These are phyloP conservation scores for Pleurotus pulmonarius DNA, from an alignment of 768 basidiomycete species.

Conservation along the genomic window DNA sequence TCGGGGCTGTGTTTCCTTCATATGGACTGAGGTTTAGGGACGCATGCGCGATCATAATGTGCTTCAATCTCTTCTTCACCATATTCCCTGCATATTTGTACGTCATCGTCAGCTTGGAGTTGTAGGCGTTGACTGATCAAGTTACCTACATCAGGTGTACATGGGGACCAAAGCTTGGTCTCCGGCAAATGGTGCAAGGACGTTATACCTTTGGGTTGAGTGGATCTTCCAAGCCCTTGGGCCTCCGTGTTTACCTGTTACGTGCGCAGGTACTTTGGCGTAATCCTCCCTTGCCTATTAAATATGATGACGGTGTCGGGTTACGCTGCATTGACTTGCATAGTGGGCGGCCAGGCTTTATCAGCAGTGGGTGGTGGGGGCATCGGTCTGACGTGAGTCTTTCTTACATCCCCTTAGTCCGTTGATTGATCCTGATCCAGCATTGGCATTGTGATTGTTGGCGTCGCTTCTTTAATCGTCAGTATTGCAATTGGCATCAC, in stretches of 20 bases:
- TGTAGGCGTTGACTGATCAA: no score
- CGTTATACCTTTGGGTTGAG: conserved; percentile 34
- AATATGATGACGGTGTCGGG: conserved; percentile 65
- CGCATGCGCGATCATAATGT: conserved; percentile 61
- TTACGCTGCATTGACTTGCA: conserved; percentile 69
- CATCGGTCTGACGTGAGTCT: conserved; percentile 26
- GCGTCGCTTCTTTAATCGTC: conserved; percentile 61
- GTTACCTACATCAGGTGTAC: conserved; percentile 27
- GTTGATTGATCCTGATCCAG: conserved; percentile 24
- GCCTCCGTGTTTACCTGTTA: no score
- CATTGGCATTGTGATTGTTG: conserved; percentile 81
- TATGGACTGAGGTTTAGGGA: conserved; percentile 61
- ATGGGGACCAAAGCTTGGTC: conserved; percentile 81
- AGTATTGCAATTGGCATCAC: conserved; percentile 15
- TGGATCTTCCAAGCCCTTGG: background rate
- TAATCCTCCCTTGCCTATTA: conserved; percentile 54
- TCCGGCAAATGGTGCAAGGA: conserved; percentile 83
- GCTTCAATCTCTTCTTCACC: conserved; percentile 56
- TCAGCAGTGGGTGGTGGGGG: conserved; percentile 34
- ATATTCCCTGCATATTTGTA: conserved; percentile 14
- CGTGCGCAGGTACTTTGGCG: conserved; percentile 52
- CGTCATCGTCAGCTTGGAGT: no score
- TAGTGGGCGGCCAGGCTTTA: conserved; percentile 60
- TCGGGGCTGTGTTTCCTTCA: conserved; percentile 63
- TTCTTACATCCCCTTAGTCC: no score